phyloP scores from a whole-genome alignment of 108 stramenopile species.

The Nitzschia sp. region DNA sequence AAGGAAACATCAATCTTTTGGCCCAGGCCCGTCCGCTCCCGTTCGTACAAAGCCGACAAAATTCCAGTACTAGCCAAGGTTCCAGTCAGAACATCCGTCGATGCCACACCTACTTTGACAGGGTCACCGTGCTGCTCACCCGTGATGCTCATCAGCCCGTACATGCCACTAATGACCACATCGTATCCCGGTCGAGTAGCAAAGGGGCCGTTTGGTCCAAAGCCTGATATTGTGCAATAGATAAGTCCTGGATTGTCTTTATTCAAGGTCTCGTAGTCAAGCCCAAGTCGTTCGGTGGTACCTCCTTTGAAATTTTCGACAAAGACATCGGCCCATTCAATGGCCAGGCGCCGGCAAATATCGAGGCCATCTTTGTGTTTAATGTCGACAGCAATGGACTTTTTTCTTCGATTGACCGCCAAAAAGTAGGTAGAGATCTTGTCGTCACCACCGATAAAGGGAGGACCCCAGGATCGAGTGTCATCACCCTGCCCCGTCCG shows the following conservation, averaged over 20 bases:
- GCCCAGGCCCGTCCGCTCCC: conserved; percentile 32
- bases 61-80: conserved; percentile 41
- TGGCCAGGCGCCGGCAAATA: conserved; percentile 34
- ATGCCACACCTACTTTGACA: conserved; percentile 54
- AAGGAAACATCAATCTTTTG: conserved; percentile 36
- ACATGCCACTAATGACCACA: conserved; percentile 42
- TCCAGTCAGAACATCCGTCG: conserved; percentile 47
- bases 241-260: conserved; percentile 38
- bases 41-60: conserved; percentile 38
- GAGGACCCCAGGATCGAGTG: conserved; percentile 52
- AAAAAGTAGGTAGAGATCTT: conserved; percentile 45
- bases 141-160: conserved; percentile 50
- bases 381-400: conserved; percentile 45
- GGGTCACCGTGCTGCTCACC: conserved; percentile 31
- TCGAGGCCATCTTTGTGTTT: conserved; percentile 27
- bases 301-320: conserved; percentile 53
- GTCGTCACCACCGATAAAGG: conserved; percentile 26
- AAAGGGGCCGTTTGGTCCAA: conserved; percentile 40
- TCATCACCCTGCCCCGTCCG: conserved; percentile 41
- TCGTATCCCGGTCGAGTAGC: conserved; percentile 42
- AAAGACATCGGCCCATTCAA: conserved; percentile 44
- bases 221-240: conserved; percentile 46
- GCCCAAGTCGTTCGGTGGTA: conserved; percentile 30
- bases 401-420: conserved; percentile 48
- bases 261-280: conserved; percentile 42